Evolutionary conservation across 169 alveolate genomes (phyloP), one percentile per base, ranked within the genome.

Genomic region (Besnoitia besnoiti): DNA sequence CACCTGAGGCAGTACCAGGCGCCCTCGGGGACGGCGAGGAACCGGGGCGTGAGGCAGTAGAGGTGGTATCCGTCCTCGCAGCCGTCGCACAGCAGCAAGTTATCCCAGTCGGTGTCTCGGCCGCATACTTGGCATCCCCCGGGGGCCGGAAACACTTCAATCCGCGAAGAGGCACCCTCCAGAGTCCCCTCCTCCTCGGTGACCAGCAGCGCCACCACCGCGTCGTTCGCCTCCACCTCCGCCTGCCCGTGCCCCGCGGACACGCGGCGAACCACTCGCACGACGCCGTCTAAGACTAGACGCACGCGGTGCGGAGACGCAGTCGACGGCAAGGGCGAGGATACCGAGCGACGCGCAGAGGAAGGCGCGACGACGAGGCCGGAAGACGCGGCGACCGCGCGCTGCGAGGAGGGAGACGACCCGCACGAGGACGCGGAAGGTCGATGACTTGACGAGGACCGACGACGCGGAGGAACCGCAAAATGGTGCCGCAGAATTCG

Each of bases 51-150:
- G 27, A 97, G 93, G 85, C 98, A 97, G 67, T 91, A 96, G 4
- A 92, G 85, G 59, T 97, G 98, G 55, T 62, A 95, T 47, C 97
- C 98, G 39, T 95, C 93, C 87, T 97, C 98, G 85, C 98, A 97
- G 89, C 91, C 95, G 77, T 97, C 98, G 50, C 98, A 97, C 33
- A 97, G 94, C 49, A 97, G 93, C 67, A 96, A 49, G 42, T 91
- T 94, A 4, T 94, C 94, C 96, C 98, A 97, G 91, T 97, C 95
- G 46, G 91, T 91, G 84, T 96, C 97, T 35, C 79, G 61, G 44
- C 97, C 97, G 84, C 98, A 97, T 0, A 94, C 79, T 30, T 85
- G 95, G 82, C 98, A 97, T n/a, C 96, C 97, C 0, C 82, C 92
- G 10, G 85, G 92, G 30, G 91, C 95, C 40, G 89, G 50, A 33